A percentile compares a stretch with the other conserved stretches of the same genome.
Conservation (phyloP, 768 basidiomycete genomes). For the Crucibulum laeve region DNA sequence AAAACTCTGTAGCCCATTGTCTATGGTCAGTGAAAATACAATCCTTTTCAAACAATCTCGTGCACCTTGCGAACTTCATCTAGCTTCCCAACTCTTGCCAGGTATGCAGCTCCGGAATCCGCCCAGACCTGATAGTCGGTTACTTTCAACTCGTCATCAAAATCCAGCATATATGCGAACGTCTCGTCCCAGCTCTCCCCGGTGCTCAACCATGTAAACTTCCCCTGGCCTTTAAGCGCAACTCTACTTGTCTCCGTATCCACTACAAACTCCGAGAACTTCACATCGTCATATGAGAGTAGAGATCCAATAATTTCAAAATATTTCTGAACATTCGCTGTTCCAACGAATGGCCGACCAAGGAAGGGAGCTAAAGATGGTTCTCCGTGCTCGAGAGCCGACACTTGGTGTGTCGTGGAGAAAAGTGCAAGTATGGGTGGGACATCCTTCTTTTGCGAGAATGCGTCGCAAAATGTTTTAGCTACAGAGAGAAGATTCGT, state of each 20-base stretch:
- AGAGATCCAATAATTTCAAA: slow-evolving; percentile 41
- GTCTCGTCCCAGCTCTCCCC: slow-evolving; percentile 56
- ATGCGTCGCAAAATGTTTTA: slow-evolving; percentile 45
- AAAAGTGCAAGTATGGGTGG: slow-evolving; percentile 47
- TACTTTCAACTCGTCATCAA: slow-evolving; percentile 54
- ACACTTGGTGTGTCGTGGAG: slow-evolving; percentile 36
- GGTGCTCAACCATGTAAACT: slow-evolving; percentile 53
- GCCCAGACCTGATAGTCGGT: slow-evolving; percentile 63
- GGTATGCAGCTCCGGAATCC: slow-evolving; percentile 61
- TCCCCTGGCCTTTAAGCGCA: slow-evolving; percentile 48
- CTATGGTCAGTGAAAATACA: too few relatives aligned
- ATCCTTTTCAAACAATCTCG: background rate
- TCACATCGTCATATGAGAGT: slow-evolving; percentile 47
- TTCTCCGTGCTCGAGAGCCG: slow-evolving; percentile 53
- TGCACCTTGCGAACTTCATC: slow-evolving; percentile 16
- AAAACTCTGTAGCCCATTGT: background rate
- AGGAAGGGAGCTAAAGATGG: slow-evolving; percentile 55
- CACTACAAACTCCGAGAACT: slow-evolving; percentile 51
- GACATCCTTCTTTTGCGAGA: slow-evolving; percentile 38
- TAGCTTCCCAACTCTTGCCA: slow-evolving; percentile 50
- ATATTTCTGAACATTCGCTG: slow-evolving; percentile 39
- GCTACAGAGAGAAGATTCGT: slow-evolving; percentile 39
- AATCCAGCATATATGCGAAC: slow-evolving; percentile 57
- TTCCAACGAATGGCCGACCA: slow-evolving; percentile 44
- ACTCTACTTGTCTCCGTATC: slow-evolving; percentile 47